These are phyloP conservation scores for Lathyrus tuberosus DNA, from an alignment of 306 rosid species.

Conservation along the genomic window DNA sequence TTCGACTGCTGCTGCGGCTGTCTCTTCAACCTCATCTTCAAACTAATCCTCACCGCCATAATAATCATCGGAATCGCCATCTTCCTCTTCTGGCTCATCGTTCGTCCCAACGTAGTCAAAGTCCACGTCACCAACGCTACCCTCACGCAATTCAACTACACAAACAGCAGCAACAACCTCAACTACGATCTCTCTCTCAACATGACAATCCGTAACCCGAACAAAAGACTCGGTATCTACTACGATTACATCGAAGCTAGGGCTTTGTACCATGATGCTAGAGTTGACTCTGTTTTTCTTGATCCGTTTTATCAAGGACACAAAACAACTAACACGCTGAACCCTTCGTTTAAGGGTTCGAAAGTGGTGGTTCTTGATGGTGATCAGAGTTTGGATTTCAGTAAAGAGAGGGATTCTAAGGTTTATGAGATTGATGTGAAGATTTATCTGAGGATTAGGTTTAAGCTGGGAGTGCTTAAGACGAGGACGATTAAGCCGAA, in stretches of 20 bases:
- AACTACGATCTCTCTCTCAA: constrained; percentile 45
- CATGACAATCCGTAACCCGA: constrained; percentile 66
- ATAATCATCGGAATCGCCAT: constrained; percentile 38
- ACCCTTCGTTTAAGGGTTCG: constrained; percentile 50
- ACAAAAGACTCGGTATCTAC: constrained; percentile 67
- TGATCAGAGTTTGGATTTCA: constrained; percentile 35
- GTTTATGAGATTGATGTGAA: constrained; percentile 57
- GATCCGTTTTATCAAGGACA: constrained; percentile 67
- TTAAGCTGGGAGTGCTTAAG: constrained; percentile 56
- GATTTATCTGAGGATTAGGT: constrained; percentile 59
- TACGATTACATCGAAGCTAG: constrained; percentile 67
- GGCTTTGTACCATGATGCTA: constrained; percentile 46
- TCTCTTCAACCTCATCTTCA: constrained; percentile 43
- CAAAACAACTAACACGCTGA: constrained; percentile 53
- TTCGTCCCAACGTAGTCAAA: constrained; percentile 48
- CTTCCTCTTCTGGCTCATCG: constrained; percentile 51
- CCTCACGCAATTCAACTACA: constrained; percentile 46
- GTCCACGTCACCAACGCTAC: constrained; percentile 50
- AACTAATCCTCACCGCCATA: constrained; percentile 39
- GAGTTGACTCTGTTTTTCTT: constrained; percentile 35
- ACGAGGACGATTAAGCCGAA: constrained; percentile 57
- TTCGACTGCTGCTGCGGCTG: constrained; percentile 41
- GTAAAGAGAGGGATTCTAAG: constrained; percentile 46
- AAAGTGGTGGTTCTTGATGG: constrained; percentile 24
- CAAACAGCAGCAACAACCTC: constrained; percentile 33